Conservation (phyloP, 441 rosid species). For the Adansonia madagascariensis region DNA sequence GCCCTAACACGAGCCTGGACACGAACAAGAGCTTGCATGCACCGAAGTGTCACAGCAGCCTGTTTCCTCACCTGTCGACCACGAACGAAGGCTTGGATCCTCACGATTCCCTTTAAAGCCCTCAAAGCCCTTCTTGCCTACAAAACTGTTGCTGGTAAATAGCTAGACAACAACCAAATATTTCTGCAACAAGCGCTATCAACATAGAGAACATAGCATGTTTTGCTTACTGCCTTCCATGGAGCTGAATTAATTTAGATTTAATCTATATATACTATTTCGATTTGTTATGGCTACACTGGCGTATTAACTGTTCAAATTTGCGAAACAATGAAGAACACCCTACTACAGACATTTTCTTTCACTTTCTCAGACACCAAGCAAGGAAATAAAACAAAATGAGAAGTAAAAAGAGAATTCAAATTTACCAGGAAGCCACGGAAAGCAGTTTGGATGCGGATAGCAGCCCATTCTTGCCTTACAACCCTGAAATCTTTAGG, state of each 20-base stretch:
- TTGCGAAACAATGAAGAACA: not conserved
- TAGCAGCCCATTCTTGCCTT: slow-evolving; percentile 88
- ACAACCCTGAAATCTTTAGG: slow-evolving; percentile 84
- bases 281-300: not conserved
- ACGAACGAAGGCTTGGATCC: slow-evolving; percentile 91
- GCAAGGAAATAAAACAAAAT: not conserved
- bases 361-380: slow-evolving; percentile 17
- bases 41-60: slow-evolving; percentile 90
- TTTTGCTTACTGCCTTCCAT: not conserved
- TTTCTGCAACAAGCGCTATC: not conserved
- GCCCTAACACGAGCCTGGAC: slow-evolving; percentile 98
- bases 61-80: slow-evolving; percentile 97
- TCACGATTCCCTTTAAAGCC: slow-evolving; percentile 91
- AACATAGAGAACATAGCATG: not conserved
- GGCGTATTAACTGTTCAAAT: not conserved
- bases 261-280: not conserved
- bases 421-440: slow-evolving; percentile 84
- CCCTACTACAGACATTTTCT: not conserved
- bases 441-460: slow-evolving; percentile 91
- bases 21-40: slow-evolving; percentile 97
- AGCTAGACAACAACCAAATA: not conserved
- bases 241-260: not conserved
- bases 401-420: not conserved
- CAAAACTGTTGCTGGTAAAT: slow-evolving; percentile 8
- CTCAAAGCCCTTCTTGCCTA: slow-evolving; percentile 93